These are phyloP conservation scores for Globisporangium cystogenes DNA, from an alignment of 352 stramenopile genomes.

Conservation along the genomic window DNA sequence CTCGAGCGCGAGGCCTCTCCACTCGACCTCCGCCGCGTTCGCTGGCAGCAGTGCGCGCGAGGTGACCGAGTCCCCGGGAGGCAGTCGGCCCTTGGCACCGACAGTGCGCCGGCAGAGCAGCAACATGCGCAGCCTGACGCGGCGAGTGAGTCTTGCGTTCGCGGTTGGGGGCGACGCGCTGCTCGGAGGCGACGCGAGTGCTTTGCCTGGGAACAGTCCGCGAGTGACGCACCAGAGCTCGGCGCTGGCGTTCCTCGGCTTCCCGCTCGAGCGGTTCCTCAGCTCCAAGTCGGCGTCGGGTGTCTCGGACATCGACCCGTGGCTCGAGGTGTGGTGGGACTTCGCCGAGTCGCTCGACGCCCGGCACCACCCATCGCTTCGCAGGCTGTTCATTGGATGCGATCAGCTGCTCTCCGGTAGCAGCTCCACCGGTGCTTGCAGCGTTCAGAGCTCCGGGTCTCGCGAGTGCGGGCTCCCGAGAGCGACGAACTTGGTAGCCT, in stretches of 20 bases:
- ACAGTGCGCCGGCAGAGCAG: background rate
- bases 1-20: background rate
- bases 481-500: background rate
- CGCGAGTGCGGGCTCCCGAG: background rate
- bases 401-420: background rate
- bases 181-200: background rate
- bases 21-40: no score
- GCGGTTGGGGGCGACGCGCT: constrained; percentile 1
- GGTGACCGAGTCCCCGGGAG: background rate
- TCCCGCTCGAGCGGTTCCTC: constrained; percentile 3
- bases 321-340: constrained; percentile 9
- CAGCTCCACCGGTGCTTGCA: background rate
- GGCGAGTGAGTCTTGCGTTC: constrained; percentile 1
- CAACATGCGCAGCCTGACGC: background rate
- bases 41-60: background rate
- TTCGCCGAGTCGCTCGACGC: constrained; percentile 7
- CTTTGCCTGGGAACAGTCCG: background rate
- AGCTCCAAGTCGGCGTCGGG: background rate
- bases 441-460: background rate
- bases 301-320: constrained; percentile 5
- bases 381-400: background rate
- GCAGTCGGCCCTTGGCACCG: background rate
- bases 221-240: background rate
- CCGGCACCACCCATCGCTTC: constrained; percentile 1
- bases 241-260: constrained; percentile 2